Base-by-base conservation (phyloP, 768 basidiomycete species). In the Gyrodon lividus region DNA sequence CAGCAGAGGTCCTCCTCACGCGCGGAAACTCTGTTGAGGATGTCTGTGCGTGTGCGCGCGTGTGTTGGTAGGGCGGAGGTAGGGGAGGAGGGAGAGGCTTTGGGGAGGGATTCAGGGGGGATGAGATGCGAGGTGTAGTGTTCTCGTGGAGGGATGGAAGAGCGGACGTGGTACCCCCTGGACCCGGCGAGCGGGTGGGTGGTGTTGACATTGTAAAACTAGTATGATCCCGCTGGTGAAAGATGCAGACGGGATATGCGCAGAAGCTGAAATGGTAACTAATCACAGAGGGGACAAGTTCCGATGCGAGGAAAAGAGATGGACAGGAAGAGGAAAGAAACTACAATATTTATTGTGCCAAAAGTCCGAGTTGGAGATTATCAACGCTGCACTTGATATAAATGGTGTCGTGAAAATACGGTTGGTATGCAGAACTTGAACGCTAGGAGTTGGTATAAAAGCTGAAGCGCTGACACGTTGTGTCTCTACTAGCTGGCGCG, bases 91-190 rank as follows among this genome's bases (percentile, higher is more conserved):
- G 37, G 23, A 55, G 54, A 12, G 50, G 43, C 19, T 45, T 52
- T 8, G 49, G 48, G 40, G 60, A 50, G 0, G 62, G 63, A 14
- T 63, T 62, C 17, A 68, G 53, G 39, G 60, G 68, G 12, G 63
- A 69, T 5, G 68, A 48, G 12, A 56, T 57, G 28, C 57, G 56
- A 6, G 59, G 49, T 0, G 62, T 54, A 43, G 54, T 43, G 4
- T 12, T 50, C 22, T 63, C 35, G 35, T n/a, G 35, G 35, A 37
- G 35, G 16, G 12, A 54, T 43, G 38, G 43, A 44, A 33, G 19
- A 6, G 43, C 43, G 13, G 52, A 55, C 52, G 47, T 28, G 5
- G 12, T 14, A 34, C 47, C 51, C 23, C 46, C 12, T 16, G 49
- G 47, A 44, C 59, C 59, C 34, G 61, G 56, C 39, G 54, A 54